These are phyloP conservation scores for Infundibulicybe gibba DNA, from an alignment of 768 basidiomycete genomes.

Conservation along the genomic window DNA sequence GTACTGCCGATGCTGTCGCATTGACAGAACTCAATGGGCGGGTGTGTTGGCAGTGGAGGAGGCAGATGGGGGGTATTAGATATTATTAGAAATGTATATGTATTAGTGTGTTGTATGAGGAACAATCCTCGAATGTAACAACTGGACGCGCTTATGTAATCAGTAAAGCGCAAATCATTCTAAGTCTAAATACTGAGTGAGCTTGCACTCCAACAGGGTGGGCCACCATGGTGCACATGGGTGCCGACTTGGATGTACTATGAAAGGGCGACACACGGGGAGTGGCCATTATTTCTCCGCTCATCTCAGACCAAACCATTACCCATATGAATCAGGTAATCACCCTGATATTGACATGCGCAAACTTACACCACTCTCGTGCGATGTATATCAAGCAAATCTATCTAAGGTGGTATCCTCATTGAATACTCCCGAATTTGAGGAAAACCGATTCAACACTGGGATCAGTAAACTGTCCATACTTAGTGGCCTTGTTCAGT, in stretches of 20 bases:
- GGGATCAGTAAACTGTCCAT: background rate
- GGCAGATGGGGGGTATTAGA: no score
- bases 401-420: background rate
- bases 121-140: no score
- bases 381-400: background rate
- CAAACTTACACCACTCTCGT: background rate
- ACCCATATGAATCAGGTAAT: conserved; percentile 14
- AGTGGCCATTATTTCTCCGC: conserved; percentile 23
- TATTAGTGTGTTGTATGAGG: no score
- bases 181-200: no score
- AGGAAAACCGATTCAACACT: background rate
- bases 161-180: no score
- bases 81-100: no score
- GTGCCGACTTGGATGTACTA: conserved; percentile 27
- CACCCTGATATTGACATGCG: conserved; percentile 7
- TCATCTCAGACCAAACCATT: conserved; percentile 13
- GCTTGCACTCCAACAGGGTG: no score
- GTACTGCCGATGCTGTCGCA: conserved; percentile 17
- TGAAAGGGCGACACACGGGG: conserved; percentile 20
- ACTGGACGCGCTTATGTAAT: no score
- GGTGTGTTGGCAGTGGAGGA: conserved; percentile 23
- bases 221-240: conserved; percentile 23
- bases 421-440: background rate
- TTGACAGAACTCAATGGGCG: conserved; percentile 17
- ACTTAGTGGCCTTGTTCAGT: background rate